Percentiles rank a stretch among this genome's conserved stretches.
phyloP scores from a whole-genome alignment of 2,329 filamentous ascomycete species.

The Sporothrix luriei region DNA sequence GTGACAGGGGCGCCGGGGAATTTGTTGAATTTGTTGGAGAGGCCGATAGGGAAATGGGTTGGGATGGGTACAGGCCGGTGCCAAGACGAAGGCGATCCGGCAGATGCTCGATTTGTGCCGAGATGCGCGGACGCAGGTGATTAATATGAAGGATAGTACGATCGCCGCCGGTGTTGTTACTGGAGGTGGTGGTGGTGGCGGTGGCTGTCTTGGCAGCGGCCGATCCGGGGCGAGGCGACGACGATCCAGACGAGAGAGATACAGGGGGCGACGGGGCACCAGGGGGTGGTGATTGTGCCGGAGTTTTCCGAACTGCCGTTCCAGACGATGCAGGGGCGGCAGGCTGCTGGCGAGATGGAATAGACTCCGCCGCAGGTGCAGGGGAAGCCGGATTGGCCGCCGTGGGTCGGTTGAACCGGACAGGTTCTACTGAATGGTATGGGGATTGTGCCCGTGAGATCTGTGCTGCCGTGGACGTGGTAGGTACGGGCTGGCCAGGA shows the following conservation, averaged over 20 bases:
- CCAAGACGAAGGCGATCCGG: background rate
- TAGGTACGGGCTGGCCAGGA: slow-evolving; percentile 7
- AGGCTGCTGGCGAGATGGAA: background rate
- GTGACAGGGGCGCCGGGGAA: background rate
- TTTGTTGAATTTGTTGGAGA: background rate
- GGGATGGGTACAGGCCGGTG: background rate
- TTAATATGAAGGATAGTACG: background rate
- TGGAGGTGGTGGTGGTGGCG: background rate
- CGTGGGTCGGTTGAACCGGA: background rate
- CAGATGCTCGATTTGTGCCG: slow-evolving; percentile 1
- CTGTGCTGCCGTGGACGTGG: background rate
- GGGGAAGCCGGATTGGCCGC: background rate
- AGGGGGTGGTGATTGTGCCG: background rate
- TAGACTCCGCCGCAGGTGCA: background rate
- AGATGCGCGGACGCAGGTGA: slow-evolving; percentile 3
- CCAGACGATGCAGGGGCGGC: background rate
- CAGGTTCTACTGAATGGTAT: background rate
- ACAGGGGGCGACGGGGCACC: background rate
- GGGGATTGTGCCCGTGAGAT: background rate
- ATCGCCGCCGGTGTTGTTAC: background rate
- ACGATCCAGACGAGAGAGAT: slow-evolving; percentile 3
- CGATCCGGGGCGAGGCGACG: slow-evolving; percentile 1
- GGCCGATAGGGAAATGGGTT: background rate
- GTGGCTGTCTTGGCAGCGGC: background rate
- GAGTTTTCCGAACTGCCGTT: background rate